Base-by-base conservation (phyloP, 371 early-diverging fungal species). In the Fennellomyces sp. region DNA sequence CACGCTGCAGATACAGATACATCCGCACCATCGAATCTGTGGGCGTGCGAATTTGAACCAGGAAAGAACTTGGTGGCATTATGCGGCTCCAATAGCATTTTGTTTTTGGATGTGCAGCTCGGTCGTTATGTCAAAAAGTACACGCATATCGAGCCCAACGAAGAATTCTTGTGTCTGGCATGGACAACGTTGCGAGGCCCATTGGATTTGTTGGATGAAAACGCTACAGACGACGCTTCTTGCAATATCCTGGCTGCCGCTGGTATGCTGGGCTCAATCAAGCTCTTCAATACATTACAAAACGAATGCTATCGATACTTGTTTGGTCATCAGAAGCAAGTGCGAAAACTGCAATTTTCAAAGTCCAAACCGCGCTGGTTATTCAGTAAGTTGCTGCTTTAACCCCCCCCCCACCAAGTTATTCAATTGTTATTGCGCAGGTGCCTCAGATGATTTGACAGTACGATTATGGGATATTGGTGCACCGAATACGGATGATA, bases 401-500 rank as follows among this genome's bases (percentile, higher is more conserved):
- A n/a, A n/a, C n/a, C n/a, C n/a, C n/a, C n/a, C n/a, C n/a, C n/a
- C n/a, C n/a, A n/a, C n/a, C n/a, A n/a, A n/a, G n/a, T n/a, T n/a
- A n/a, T n/a, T n/a, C n/a, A n/a, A n/a, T n/a, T n/a, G n/a, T n/a
- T n/a, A n/a, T n/a, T n/a, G n/a, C n/a, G 1, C 53, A 84, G 84
- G 80, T 60, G 79, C 78, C 0, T 84, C 84, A 3, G 66, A 65
- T 2, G 86, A 86, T 57, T 72, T 73, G 39, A 72, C 81, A 8
- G 71, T 78, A 2, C 73, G 83, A n/a, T 61, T 86, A 39, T 86
- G 86, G 86, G 83, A 84, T 59, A 83, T 86, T 41, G 86, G 84
- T 5, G 63, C 75, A n/a, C 67, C 76, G 1, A 45, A 61, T 25
- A 61, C 58, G 12, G 68, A 60, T 28, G 54, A 62, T 15, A 36